These are phyloP conservation scores for Ustilago nuda DNA, from an alignment of 1,284 basidiomycete species.

Conservation along the genomic window DNA sequence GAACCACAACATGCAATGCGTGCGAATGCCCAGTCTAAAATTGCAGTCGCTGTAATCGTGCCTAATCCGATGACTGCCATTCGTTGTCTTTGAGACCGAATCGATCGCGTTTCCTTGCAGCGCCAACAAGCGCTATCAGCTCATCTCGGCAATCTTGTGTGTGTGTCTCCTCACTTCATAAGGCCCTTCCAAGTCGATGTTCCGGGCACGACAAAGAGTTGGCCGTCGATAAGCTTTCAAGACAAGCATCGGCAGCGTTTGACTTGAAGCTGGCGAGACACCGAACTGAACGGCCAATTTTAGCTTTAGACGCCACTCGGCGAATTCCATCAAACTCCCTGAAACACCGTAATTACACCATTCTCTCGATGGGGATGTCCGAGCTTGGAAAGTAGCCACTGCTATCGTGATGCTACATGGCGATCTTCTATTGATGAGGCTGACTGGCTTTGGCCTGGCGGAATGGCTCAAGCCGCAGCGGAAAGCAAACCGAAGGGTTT, in stretches of 20 bases:
- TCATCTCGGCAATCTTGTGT: neutral
- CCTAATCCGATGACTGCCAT: slow-evolving; percentile 10
- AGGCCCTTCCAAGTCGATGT: neutral
- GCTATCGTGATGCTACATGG: neutral
- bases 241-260: neutral
- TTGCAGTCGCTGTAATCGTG: neutral
- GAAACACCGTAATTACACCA: neutral
- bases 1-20: neutral
- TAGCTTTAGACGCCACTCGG: neutral
- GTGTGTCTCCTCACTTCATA: neutral
- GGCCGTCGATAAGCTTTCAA: neutral
- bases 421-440: neutral
- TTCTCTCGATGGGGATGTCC: neutral
- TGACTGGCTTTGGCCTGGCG: neutral
- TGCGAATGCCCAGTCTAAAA: neutral
- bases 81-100: neutral
- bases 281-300: neutral
- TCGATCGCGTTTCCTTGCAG: neutral
- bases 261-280: neutral
- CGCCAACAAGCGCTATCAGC: neutral
- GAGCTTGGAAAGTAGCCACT: neutral
- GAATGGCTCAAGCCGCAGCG: neutral
- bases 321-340: neutral
- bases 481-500: slow-evolving; percentile 1
- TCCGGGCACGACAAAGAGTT: neutral